Percentiles rank a stretch among this genome's conserved stretches.
Conservation (phyloP, 768 basidiomycete genomes). For the Hortiboletus campestris region DNA sequence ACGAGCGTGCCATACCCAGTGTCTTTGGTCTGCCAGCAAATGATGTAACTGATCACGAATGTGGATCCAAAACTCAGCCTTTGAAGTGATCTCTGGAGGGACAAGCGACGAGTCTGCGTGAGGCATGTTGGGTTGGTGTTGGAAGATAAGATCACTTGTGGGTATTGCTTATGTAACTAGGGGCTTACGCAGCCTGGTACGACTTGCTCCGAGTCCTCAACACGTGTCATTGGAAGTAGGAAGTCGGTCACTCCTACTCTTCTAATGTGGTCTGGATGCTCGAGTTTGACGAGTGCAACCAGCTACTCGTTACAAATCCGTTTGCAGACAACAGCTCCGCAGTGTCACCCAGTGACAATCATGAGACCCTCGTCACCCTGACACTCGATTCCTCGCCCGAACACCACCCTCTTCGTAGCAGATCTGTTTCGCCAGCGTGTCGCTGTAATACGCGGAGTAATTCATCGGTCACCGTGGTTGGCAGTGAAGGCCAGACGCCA, state of each 20-base stretch:
- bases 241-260: slow-evolving; percentile 5
- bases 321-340: slow-evolving; percentile 8
- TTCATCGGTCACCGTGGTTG: neutral
- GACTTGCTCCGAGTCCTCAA: neutral
- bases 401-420: slow-evolving; percentile 18
- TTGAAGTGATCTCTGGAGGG: slow-evolving; percentile 67
- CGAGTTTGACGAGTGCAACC: slow-evolving; percentile 22
- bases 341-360: neutral
- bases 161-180: slow-evolving; percentile 12
- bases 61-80: slow-evolving; percentile 79
- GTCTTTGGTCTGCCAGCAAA: slow-evolving; percentile 64
- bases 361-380: neutral
- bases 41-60: slow-evolving; percentile 59
- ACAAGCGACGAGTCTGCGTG: slow-evolving; percentile 81
- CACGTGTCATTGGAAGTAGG: neutral
- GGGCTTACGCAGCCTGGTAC: neutral
- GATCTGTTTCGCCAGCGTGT: slow-evolving; percentile 5
- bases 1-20: slow-evolving; percentile 61
- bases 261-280: slow-evolving; percentile 30
- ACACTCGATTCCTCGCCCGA: neutral
- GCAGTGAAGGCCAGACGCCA: neutral
- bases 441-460: neutral
- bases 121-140: slow-evolving; percentile 55
- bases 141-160: neutral
- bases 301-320: slow-evolving; percentile 19